phyloP scores from a whole-genome alignment of 148 eudicot species.

The Cornus controversa region DNA sequence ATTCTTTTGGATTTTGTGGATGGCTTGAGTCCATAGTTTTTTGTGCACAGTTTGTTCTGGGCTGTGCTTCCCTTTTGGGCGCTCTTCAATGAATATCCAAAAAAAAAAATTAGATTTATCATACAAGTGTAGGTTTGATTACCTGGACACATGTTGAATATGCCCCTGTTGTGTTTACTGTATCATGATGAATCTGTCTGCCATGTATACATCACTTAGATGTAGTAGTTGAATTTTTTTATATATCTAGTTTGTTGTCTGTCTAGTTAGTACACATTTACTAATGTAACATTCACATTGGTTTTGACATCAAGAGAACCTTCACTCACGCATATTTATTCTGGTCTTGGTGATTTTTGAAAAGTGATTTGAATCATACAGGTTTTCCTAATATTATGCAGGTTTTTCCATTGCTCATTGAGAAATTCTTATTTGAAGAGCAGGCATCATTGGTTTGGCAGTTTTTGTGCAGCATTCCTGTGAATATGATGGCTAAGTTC shows the following conservation, averaged over 20 bases:
- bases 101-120: too few relatives aligned
- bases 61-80: too few relatives aligned
- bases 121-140: too few relatives aligned
- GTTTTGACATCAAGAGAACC: background rate
- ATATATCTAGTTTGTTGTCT: too few relatives aligned
- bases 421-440: conserved; percentile 78
- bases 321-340: background rate
- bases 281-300: background rate
- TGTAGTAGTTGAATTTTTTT: too few relatives aligned
- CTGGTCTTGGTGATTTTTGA: background rate
- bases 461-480: conserved; percentile 84
- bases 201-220: too few relatives aligned
- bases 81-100: too few relatives aligned
- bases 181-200: background rate
- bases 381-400: conserved; percentile 20
- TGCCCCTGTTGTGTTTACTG: background rate
- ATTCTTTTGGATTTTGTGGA: too few relatives aligned
- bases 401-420: conserved; percentile 76
- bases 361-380: background rate
- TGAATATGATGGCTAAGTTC: conserved; percentile 85
- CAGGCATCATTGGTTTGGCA: conserved; percentile 83
- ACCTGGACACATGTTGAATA: background rate
- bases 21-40: too few relatives aligned
- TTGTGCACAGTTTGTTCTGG: too few relatives aligned
- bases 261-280: too few relatives aligned